Conservation (phyloP, 108 stramenopile genomes). For the Pseudonitzschia delicatissima region DNA sequence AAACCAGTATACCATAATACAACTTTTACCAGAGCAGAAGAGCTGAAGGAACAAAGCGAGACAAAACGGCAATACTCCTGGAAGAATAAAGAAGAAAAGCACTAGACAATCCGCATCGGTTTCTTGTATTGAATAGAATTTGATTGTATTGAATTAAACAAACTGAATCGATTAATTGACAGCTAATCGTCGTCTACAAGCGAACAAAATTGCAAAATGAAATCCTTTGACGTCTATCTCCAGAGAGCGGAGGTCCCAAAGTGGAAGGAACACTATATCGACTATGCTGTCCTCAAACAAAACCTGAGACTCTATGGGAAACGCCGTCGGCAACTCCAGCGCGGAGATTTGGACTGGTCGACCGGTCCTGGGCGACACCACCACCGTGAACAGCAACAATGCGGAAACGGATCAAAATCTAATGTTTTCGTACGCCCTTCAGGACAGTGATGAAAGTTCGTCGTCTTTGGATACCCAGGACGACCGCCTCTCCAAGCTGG, state of each 20-base stretch:
- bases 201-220: no score
- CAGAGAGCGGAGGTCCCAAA: neutral
- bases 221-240: slow-evolving; percentile 8
- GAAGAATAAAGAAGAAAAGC: no score
- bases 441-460: neutral
- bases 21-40: no score
- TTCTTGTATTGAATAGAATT: no score
- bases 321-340: slow-evolving; percentile 2
- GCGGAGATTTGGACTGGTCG: slow-evolving; percentile 3
- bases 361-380: neutral
- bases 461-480: slow-evolving; percentile 1
- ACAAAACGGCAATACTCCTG: no score
- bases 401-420: neutral
- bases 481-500: slow-evolving; percentile 2
- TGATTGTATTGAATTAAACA: no score
- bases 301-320: neutral
- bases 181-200: no score
- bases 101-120: no score
- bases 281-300: slow-evolving; percentile 5
- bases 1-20: no score
- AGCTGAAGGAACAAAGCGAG: no score
- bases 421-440: slow-evolving; percentile 2
- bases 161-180: no score
- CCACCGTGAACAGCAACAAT: neutral
- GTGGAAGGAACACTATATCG: slow-evolving; percentile 1